These are phyloP conservation scores for Neurospora sp. DNA, from an alignment of 495 filamentous ascomycete species.

Conservation along the genomic window DNA sequence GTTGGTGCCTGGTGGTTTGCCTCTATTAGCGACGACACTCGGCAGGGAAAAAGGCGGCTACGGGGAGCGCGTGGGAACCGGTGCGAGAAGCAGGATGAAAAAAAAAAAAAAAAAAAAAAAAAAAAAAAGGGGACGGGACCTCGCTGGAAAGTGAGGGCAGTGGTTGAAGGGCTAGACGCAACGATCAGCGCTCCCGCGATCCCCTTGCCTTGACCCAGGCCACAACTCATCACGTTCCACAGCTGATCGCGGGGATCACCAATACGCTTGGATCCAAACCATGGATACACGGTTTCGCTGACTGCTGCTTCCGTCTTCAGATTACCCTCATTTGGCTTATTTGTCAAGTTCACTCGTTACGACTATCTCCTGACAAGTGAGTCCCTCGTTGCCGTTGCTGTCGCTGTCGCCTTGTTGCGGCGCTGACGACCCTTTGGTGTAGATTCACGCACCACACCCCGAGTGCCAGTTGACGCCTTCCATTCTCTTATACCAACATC, in stretches of 20 bases:
- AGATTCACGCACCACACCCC: conserved; percentile 15
- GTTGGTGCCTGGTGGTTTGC: neutral
- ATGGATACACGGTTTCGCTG: conserved; percentile 8
- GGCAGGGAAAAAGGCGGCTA: neutral
- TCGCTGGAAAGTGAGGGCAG: neutral
- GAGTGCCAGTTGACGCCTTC: neutral
- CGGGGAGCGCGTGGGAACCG: neutral
- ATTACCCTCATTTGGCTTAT: conserved; percentile 47
- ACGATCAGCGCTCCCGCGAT: neutral
- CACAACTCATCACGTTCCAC: neutral
- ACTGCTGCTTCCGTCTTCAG: conserved; percentile 20
- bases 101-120: neutral
- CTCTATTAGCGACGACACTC: neutral
- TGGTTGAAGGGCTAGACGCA: neutral
- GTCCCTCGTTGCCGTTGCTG: conserved; percentile 9
- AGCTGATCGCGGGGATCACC: conserved; percentile 27
- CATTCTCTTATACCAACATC: conserved; percentile 12
- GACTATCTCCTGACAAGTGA: conserved; percentile 41
- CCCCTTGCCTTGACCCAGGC: neutral
- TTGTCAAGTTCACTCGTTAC: conserved; percentile 59
- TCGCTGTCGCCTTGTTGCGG: conserved; percentile 6
- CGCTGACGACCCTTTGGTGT: conserved; percentile 15
- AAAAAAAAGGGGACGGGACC: neutral
- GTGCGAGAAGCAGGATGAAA: neutral
- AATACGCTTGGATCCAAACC: conserved; percentile 12